Evolutionary conservation across 768 basidiomycete genomes (phyloP).

Genomic region (Phylloporus scabripes): DNA sequence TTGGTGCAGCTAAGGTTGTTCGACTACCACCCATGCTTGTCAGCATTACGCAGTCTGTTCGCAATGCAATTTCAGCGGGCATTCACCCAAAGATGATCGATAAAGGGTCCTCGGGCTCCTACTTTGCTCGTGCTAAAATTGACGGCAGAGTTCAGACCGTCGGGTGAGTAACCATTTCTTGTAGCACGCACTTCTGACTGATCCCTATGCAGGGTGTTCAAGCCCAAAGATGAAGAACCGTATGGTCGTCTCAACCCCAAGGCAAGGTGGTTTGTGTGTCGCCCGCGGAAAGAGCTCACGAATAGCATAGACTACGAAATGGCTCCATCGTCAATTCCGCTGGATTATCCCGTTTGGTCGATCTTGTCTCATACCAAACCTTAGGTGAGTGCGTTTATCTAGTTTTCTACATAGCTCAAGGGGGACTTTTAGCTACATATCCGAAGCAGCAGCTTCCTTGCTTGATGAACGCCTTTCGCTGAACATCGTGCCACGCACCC

Average conservation of each 20-base stretch:
- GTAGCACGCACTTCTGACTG: not conserved
- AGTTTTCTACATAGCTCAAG: not conserved
- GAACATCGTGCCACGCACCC: constrained; percentile 81
- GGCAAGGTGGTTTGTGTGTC: constrained; percentile 31
- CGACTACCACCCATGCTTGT: constrained; percentile 8
- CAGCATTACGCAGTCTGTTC: constrained; percentile 61
- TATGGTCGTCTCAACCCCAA: constrained; percentile 88
- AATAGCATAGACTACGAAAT: constrained; percentile 66
- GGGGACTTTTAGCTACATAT: constrained; percentile 58
- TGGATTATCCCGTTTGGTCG: constrained; percentile 91
- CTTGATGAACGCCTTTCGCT: constrained; percentile 69
- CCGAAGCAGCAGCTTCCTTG: constrained; percentile 83
- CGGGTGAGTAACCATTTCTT: constrained; percentile 46
- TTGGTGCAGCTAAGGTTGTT: not conserved
- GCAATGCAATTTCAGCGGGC: constrained; percentile 64
- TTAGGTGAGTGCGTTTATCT: constrained; percentile 46
- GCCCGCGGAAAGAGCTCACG: constrained; percentile 1
- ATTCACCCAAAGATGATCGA: constrained; percentile 88
- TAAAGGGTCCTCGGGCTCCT: constrained; percentile 87
- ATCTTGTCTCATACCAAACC: constrained; percentile 82
- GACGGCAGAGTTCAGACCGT: constrained; percentile 75
- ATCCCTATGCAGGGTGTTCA: constrained; percentile 61
- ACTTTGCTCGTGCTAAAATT: constrained; percentile 83
- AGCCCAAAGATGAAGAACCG: constrained; percentile 88
- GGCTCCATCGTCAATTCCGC: constrained; percentile 82